Percentiles rank a stretch among this genome's conserved stretches.
These are phyloP conservation scores for Cajanus cajan DNA, from an alignment of 306 rosid genomes.

Conservation along the genomic window DNA sequence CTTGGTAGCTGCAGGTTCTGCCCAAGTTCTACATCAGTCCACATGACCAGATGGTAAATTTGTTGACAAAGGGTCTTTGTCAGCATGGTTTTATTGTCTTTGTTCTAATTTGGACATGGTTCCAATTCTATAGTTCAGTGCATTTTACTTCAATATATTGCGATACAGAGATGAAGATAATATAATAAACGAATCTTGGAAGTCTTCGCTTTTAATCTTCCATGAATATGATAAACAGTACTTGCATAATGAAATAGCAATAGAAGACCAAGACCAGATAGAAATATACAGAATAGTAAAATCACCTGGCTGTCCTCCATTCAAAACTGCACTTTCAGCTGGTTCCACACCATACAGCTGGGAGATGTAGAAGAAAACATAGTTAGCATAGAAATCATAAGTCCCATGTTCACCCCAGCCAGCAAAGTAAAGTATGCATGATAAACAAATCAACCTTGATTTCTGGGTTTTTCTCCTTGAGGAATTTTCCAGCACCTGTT, in stretches of 20 bases:
- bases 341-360: slow-evolving; percentile 86
- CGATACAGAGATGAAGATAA: slow-evolving; percentile 1
- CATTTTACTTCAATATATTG: neutral
- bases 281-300: neutral
- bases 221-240: too few relatives aligned
- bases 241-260: too few relatives aligned
- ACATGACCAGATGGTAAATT: neutral
- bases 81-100: neutral
- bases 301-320: slow-evolving; percentile 76
- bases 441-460: slow-evolving; percentile 56
- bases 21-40: neutral
- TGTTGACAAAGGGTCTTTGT: neutral
- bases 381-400: neutral
- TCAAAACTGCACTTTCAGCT: slow-evolving; percentile 71
- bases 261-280: neutral
- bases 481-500: slow-evolving; percentile 71
- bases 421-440: neutral
- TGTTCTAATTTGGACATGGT: neutral
- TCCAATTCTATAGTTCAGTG: neutral
- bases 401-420: slow-evolving; percentile 18
- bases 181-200: neutral
- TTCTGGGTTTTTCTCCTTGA: slow-evolving; percentile 68
- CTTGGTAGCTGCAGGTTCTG: neutral
- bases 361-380: neutral
- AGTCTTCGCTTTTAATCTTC: neutral